Base-by-base conservation (phyloP, 768 basidiomycete species). In the Rhodotorula paludigena region DNA sequence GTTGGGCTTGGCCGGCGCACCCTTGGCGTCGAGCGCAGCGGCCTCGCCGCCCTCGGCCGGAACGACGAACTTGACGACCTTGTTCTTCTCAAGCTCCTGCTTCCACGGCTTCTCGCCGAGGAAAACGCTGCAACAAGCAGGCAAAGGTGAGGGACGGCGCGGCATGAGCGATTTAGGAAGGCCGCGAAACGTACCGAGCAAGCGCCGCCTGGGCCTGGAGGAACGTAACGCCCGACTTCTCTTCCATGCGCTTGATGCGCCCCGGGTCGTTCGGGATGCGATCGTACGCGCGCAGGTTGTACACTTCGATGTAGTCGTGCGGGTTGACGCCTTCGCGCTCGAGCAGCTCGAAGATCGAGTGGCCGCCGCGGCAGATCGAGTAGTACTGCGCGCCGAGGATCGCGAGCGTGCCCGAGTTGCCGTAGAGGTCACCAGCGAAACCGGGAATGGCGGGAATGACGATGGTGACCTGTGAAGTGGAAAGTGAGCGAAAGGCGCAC, bases 371-470 rank as follows among this genome's bases (percentile, higher is more conserved):
- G 76, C 92, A 93, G 73, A 97, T 93, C 0, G 58, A 53, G 30
- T 23, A 32, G 60, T 71, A 73, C 30, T 69, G 65, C 18, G 66
- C 64, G 1, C 68, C 71, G 39, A 75, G 61, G 59, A 75, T 75
- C 12, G 66, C 63, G n/a, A 74, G 67, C 10, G 67, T 71, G 10
- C 71, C 68, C n/a, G 51, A 60, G 21, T 67, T 63, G 51, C 60
- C 65, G 53, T 68, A 18, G 8, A 68, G 38, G 84, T 91, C 85
- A 5, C 93, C 88, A 1, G 90, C 82, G 78, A 97, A 96, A 2
- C 87, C 92, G 21, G 93, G 93, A 3, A 96, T 82, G 76, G 94
- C 92, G 0, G 93, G 94, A 58, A 98, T 88, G 28, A 87, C 80
- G 21, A 98, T 84, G 57, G 94, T 81, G 59, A n/a, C n/a, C n/a